Conservation (phyloP, 139 green algal species). For the Chlamydomonas asymmetrica region DNA sequence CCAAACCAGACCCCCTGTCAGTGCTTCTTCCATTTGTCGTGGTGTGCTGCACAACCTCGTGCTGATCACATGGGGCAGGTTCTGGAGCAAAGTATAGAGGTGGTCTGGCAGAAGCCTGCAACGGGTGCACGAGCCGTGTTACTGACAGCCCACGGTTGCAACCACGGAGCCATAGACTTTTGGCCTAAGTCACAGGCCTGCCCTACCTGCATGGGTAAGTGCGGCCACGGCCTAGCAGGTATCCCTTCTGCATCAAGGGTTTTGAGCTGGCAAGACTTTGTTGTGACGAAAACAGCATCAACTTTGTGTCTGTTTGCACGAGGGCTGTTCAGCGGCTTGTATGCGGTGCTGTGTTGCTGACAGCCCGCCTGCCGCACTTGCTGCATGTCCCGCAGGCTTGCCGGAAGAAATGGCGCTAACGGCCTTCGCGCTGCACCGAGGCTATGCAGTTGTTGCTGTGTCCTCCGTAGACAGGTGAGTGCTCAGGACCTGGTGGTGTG, state of each 20-base stretch:
- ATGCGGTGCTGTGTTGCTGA: background rate
- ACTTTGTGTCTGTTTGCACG: too few species aligned
- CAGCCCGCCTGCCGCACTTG: too few species aligned
- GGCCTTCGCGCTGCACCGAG: slow-evolving; percentile 30
- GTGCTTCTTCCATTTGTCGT: too few species aligned
- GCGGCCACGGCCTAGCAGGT: too few species aligned
- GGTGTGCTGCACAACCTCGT: too few species aligned
- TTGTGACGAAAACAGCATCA: too few species aligned
- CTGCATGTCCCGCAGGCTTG: slow-evolving; percentile 38
- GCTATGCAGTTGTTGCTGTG: slow-evolving; percentile 54
- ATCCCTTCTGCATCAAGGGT: too few species aligned
- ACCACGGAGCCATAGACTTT: slow-evolving; percentile 59
- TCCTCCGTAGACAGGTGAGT: slow-evolving; percentile 46
- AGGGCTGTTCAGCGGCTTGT: background rate
- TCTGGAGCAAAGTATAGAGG: too few species aligned
- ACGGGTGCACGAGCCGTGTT: slow-evolving; percentile 34
- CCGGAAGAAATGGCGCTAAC: slow-evolving; percentile 62
- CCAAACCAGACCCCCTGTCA: too few species aligned
- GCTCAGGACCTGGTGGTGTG: too few species aligned
- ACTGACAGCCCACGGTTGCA: slow-evolving; percentile 65
- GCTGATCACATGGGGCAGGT: too few species aligned
- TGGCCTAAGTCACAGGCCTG: slow-evolving; percentile 45
- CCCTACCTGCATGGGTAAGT: slow-evolving; percentile 51
- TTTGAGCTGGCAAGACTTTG: too few species aligned
- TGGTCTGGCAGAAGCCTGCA: slow-evolving; percentile 44